Evolutionary conservation across 2,329 filamentous ascomycete species (phyloP), one percentile per base, ranked within the genome.

Genomic region (Botrytis hyacinthi): DNA sequence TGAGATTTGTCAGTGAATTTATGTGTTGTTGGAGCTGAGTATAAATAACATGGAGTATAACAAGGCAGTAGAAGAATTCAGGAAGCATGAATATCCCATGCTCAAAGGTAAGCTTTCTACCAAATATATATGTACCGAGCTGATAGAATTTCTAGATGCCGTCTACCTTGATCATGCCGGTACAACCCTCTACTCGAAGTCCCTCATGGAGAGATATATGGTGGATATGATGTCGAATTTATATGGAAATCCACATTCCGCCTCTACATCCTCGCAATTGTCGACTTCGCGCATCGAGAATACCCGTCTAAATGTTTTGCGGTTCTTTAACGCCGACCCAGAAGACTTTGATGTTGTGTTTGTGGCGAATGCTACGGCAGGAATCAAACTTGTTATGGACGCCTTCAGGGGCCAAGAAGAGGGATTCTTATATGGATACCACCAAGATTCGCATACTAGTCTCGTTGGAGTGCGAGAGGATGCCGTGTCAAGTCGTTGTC

Each of bases 221-320:
- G 60, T 69, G 37, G 93, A 96, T 74, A 91, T 98, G 87, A 91
- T 91, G 40, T 85, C 88, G 6, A 92, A 90, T 78, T 85, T 98
- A 0, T 94, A 95, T 77, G 95, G 95, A 54, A 98, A 98, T 76
- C 95, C 95, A 0, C 95, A 98, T 82, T 98, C 95, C 0, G 91
- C 90, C 68, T 97, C 95, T 2, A 84, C 87, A 22, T 91, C 94
- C 4, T 97, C 95, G 0, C 93, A 96, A 79, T 85, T 91, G 46
- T 91, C 93, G 0, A 92, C 92, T 0, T 86, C 87, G 2, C 87
- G 91, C 9, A 89, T 97, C 73, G 94, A 97, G 76, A 89, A 95
- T 81, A 85, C 92, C 44, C 89, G 95, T 14, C 83, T 94, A 51
- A 87, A 89, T 22, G 85, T 93, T 3, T 84, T 98, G 46, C 85